Percentiles rank a stretch among this genome's conserved stretches.
These are phyloP conservation scores for Umbelopsis ramanniana DNA, from an alignment of 192 early-diverging fungal genomes.

Conservation along the genomic window DNA sequence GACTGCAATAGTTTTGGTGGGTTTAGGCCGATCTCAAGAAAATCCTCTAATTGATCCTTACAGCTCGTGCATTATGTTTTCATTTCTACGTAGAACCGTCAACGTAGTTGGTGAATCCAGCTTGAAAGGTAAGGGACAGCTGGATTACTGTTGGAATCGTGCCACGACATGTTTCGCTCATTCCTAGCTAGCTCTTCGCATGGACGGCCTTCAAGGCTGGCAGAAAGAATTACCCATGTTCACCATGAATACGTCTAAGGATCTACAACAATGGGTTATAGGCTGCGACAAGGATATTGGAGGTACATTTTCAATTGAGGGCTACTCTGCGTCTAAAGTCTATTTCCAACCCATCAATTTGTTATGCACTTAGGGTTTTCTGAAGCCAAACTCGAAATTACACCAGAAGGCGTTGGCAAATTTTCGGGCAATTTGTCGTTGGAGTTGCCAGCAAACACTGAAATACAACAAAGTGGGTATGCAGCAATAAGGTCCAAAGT, in stretches of 20 bases:
- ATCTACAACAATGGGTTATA: slow-evolving; percentile 76
- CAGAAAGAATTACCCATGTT: slow-evolving; percentile 74
- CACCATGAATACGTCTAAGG: slow-evolving; percentile 61
- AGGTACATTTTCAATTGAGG: slow-evolving; percentile 30
- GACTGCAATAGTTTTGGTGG: no score
- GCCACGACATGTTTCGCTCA: not conserved
- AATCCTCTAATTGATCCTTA: not conserved
- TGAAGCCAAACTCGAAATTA: slow-evolving; percentile 77
- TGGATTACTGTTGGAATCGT: not conserved
- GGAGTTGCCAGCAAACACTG: slow-evolving; percentile 72
- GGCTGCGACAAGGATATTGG: slow-evolving; percentile 95
- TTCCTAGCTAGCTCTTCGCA: slow-evolving; percentile 30
- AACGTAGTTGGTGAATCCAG: slow-evolving; percentile 36
- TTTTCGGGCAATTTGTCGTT: slow-evolving; percentile 87
- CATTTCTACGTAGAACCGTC: slow-evolving; percentile 36
- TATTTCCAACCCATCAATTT: slow-evolving; percentile 21
- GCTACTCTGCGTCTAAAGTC: not conserved
- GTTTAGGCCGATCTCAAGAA: no score
- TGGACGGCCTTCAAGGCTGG: slow-evolving; percentile 59
- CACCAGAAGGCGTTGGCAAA: slow-evolving; percentile 55
- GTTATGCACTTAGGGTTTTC: slow-evolving; percentile 55
- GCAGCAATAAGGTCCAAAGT: slow-evolving; percentile 88
- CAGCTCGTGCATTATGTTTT: slow-evolving; percentile 29
- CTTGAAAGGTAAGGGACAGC: slow-evolving; percentile 26
- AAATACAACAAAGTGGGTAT: slow-evolving; percentile 85